phyloP scores from a whole-genome alignment of 768 basidiomycete species.

The Suillus subalutaceus region DNA sequence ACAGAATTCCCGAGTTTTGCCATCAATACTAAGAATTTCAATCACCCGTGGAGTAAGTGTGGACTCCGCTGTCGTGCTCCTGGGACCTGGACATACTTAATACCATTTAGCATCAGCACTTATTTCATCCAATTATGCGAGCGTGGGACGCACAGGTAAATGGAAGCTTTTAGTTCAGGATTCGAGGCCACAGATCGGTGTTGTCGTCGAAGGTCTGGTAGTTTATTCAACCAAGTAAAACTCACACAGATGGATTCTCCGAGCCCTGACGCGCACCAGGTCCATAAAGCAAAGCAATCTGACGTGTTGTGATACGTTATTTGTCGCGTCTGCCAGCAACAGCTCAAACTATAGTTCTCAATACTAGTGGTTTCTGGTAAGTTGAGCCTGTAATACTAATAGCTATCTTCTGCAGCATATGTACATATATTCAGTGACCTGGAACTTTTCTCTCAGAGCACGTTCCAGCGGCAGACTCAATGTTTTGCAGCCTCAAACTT shows the following conservation, averaged over 20 bases:
- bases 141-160: background rate
- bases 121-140: background rate
- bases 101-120: background rate
- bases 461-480: background rate
- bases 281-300: background rate
- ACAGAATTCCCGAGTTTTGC: background rate
- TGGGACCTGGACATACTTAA: background rate
- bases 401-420: background rate
- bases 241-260: background rate
- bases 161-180: background rate
- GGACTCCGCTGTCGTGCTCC: background rate
- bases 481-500: background rate
- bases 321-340: background rate
- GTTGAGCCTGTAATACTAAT: background rate
- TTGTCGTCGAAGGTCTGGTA: background rate
- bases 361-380: background rate
- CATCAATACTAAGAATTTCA: too few relatives aligned
- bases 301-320: background rate
- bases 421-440: background rate
- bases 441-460: background rate
- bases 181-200: background rate
- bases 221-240: background rate
- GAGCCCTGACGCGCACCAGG: background rate
- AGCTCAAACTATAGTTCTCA: background rate
- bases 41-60: background rate